phyloP scores from a whole-genome alignment of 257 asterid species.

The Salvia miltiorrhiza region DNA sequence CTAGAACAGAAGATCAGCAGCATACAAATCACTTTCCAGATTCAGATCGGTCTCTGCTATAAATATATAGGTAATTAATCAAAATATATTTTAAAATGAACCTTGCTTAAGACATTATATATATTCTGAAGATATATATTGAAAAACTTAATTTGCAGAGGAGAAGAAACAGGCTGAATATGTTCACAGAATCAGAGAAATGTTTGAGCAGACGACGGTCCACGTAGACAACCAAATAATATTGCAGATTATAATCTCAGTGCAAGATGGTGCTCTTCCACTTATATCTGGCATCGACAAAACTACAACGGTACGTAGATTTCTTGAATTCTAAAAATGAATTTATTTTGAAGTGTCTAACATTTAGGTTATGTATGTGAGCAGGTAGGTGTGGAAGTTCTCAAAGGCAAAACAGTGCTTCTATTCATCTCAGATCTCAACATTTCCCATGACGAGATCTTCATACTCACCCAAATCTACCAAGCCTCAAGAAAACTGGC shows the following conservation, averaged over 20 bases:
- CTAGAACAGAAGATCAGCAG: conserved; percentile 45
- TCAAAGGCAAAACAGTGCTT: neutral
- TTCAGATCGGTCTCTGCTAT: conserved; percentile 49
- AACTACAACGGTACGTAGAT: neutral
- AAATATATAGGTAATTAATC: conserved; percentile 47
- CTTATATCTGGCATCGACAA: conserved; percentile 42
- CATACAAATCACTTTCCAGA: conserved; percentile 49
- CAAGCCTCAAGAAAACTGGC: neutral
- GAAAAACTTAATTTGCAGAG: conserved; percentile 37
- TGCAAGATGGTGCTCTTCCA: conserved; percentile 49
- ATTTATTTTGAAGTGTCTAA: too few relatives aligned
- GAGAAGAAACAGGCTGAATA: conserved; percentile 51
- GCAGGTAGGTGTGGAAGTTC: neutral
- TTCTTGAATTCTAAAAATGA: neutral
- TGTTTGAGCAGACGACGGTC: conserved; percentile 40
- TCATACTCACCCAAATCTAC: neutral
- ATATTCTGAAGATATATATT: too few relatives aligned
- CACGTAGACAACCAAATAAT: conserved; percentile 64
- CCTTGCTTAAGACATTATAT: too few relatives aligned
- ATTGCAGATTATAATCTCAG: conserved; percentile 44
- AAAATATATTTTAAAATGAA: too few relatives aligned
- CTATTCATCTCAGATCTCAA: neutral
- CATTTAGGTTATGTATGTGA: too few relatives aligned
- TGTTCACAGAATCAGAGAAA: conserved; percentile 42
- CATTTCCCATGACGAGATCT: neutral